Conservation (phyloP, 78 protist genomes). For the Diacronema lutheri region DNA sequence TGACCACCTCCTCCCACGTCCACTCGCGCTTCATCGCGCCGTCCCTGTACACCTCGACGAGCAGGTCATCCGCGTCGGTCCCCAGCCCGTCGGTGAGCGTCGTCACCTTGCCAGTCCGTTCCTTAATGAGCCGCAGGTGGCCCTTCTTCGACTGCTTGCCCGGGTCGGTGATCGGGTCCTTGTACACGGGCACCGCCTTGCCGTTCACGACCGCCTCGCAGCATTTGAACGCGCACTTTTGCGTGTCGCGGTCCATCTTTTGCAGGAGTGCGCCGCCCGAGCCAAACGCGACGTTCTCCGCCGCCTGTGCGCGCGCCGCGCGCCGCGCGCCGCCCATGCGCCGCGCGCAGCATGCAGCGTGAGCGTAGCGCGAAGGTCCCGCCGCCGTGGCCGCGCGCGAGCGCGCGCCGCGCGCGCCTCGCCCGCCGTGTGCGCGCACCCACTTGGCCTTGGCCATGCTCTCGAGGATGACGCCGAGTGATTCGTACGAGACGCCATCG, state of each 20-base stretch:
- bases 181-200: constrained; percentile 12
- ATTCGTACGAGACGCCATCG: constrained; percentile 40
- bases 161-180: constrained; percentile 53
- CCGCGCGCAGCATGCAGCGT: no score
- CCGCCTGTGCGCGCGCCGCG: neutral
- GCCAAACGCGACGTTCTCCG: constrained; percentile 33
- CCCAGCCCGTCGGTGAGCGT: constrained; percentile 2
- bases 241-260: constrained; percentile 47
- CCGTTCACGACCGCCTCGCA: constrained; percentile 9
- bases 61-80: neutral
- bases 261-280: constrained; percentile 55
- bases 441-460: neutral
- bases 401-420: no score
- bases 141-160: constrained; percentile 46
- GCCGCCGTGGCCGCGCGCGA: no score
- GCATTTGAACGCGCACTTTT: constrained; percentile 43
- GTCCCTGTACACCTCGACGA: neutral
- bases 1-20: neutral
- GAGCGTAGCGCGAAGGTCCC: no score
- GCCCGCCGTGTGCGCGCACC: no score
- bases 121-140: neutral
- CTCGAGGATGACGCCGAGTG: neutral
- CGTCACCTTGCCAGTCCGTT: neutral
- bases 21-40: neutral
- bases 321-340: no score